Percentiles rank a stretch among this genome's conserved stretches.
phyloP scores from a whole-genome alignment of 192 early-diverging fungal genomes.

The Kickxella alabastrina region DNA sequence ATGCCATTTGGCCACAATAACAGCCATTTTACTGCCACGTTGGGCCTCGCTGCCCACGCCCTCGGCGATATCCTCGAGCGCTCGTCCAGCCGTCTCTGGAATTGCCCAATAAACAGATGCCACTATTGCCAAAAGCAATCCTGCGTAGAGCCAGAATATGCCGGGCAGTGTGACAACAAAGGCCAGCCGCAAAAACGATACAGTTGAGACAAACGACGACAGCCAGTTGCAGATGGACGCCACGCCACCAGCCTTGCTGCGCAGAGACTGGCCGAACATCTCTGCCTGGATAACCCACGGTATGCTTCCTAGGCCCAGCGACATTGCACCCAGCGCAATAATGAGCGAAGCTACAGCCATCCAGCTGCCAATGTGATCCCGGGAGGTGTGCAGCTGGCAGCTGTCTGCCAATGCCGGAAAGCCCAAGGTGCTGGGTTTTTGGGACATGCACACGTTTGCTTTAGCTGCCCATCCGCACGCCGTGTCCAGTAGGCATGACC shows the following conservation, averaged over 20 bases:
- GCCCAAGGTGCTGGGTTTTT: neutral
- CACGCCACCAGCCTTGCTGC: conserved; percentile 24
- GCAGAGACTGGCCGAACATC: conserved; percentile 29
- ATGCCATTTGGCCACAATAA: too few species aligned
- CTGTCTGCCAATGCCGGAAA: conserved; percentile 2
- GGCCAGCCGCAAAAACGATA: conserved; percentile 27
- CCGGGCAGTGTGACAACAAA: conserved; percentile 20
- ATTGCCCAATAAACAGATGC: conserved; percentile 24
- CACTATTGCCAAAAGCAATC: conserved; percentile 4
- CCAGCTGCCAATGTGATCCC: conserved; percentile 15
- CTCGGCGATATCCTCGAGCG: conserved; percentile 20
- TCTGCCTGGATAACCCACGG: conserved; percentile 36
- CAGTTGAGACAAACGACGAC: conserved; percentile 22
- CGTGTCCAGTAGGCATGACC: conserved; percentile 26
- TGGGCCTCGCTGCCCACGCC: too few species aligned
- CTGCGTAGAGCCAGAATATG: conserved; percentile 30
- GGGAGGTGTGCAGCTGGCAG: conserved; percentile 10
- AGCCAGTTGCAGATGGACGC: conserved; percentile 25
- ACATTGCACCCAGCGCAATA: conserved; percentile 17
- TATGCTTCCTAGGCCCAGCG: conserved; percentile 26
- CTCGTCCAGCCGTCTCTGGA: conserved; percentile 22
- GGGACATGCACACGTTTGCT: conserved; percentile 4
- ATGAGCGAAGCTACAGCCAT: conserved; percentile 22
- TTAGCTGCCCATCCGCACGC: conserved; percentile 21
- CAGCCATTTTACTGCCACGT: too few species aligned